Evolutionary conservation across 2,329 filamentous ascomycete genomes (phyloP), one percentile per base, ranked within the genome.

Genomic region (Alternaria arbusti): DNA sequence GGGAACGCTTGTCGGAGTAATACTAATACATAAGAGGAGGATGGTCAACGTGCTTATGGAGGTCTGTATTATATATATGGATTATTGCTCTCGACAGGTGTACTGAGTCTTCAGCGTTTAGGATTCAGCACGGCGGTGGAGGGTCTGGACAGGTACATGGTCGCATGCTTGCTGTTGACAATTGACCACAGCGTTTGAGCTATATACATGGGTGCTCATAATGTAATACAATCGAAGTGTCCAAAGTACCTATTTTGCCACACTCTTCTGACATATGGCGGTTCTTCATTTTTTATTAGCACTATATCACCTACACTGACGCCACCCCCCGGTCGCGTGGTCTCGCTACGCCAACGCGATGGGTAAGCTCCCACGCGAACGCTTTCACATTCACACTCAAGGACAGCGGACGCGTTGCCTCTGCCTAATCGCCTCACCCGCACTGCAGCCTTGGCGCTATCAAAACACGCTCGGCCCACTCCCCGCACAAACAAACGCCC

Each of bases 401-500:
- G 12, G 40, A 36, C 23, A 3, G 46, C 46, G 46, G 46, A 44
- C 25, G 47, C 56, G 46, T 51, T 25, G 23, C 30, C 43, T 36
- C 46, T 58, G 32, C 32, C 56, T 49, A 9, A 25, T 58, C 26
- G 12, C 22, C 56, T 28, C 56, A 25, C 45, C 23, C 25, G 23
- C 23, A 20, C n/a, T 52, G 23, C 17, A 57, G 44, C 32, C 30
- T 44, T 40, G 30, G 56, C 17, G 25, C 17, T 57, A 61, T 61
- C 45, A 51, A 40, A 49, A 26, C 44, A 26, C 40, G 58, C 58
- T 52, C 58, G 54, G 40, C 20, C 58, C 61, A 28, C n/a, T 26
- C 36, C 23, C 46, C 43, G 25, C 58, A 56, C 45, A 46, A 54
- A 43, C 62, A 57, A 61, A 63, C 58, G 47, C 20, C 30, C 17